A percentile compares a stretch with the other conserved stretches of the same genome.
phyloP scores from a whole-genome alignment of 306 rosid species.

The Ziziphus jujuba region DNA sequence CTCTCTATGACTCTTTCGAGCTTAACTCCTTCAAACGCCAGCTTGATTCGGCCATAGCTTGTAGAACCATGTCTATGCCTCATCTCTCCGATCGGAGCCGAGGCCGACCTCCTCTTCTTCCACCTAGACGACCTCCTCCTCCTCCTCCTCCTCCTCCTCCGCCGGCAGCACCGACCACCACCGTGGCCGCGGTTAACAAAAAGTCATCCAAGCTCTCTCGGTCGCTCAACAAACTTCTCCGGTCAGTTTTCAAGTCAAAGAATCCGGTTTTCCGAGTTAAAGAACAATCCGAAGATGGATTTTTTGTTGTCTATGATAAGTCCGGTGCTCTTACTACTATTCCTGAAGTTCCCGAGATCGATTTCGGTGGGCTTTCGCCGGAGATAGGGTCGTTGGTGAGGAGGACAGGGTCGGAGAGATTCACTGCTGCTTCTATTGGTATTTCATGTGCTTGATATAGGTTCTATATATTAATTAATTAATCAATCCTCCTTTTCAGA shows the following conservation, averaged over 20 bases:
- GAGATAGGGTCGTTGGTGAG: constrained; percentile 51
- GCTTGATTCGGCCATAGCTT: constrained; percentile 71
- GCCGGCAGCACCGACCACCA: constrained; percentile 4
- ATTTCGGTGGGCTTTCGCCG: constrained; percentile 48
- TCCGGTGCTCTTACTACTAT: constrained; percentile 70
- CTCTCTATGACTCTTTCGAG: constrained; percentile 90
- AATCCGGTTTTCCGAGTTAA: constrained; percentile 21
- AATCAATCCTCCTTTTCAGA: no score
- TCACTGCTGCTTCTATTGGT: constrained; percentile 41
- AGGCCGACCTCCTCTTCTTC: constrained; percentile 9
- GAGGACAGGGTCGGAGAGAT: constrained; percentile 59
- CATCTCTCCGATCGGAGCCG: constrained; percentile 43
- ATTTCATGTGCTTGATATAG: constrained; percentile 42
- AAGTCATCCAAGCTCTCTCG: constrained; percentile 61
- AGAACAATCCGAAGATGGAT: constrained; percentile 47
- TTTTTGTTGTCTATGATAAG: constrained; percentile 58
- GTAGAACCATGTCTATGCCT: constrained; percentile 72
- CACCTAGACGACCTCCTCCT: constrained; percentile 13
- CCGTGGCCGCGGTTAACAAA: constrained; percentile 6
- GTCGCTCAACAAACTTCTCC: constrained; percentile 61
- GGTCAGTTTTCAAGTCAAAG: constrained; percentile 58
- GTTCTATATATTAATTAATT: no score
- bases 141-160: constrained; percentile 5
- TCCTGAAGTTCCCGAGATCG: constrained; percentile 64
- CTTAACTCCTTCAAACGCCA: constrained; percentile 74